Percentiles rank a stretch among this genome's conserved stretches.
Evolutionary conservation across 2,329 filamentous ascomycete species (phyloP).

Genomic region (Didymella glomerata): DNA sequence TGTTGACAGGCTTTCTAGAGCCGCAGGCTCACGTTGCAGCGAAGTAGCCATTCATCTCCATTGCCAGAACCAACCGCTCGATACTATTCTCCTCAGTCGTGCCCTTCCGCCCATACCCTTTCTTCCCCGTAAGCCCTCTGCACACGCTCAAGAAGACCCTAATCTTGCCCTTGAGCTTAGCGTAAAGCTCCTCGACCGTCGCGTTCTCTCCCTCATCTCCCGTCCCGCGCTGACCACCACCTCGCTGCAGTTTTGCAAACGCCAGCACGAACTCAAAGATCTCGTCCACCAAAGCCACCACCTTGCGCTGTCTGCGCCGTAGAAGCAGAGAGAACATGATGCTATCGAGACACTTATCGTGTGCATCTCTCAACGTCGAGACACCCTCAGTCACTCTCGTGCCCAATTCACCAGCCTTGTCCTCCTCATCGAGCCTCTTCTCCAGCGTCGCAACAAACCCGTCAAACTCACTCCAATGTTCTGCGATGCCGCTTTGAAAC

Average conservation of each 20-base stretch:
- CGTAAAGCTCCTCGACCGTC: slow-evolving; percentile 63
- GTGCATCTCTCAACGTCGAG: slow-evolving; percentile 71
- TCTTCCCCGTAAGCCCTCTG: slow-evolving; percentile 70
- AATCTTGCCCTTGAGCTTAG: slow-evolving; percentile 73
- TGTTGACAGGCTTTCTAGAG: no score
- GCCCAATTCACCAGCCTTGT: slow-evolving; percentile 57
- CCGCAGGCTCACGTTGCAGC: slow-evolving; percentile 12
- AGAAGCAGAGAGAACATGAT: slow-evolving; percentile 79
- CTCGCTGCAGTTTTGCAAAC: slow-evolving; percentile 60
- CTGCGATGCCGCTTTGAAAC: slow-evolving; percentile 77
- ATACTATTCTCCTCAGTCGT: slow-evolving; percentile 66
- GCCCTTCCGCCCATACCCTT: slow-evolving; percentile 51
- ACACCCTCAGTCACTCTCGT: slow-evolving; percentile 65
- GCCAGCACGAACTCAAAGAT: slow-evolving; percentile 76
- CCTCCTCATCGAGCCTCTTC: slow-evolving; percentile 59
- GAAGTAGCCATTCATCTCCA: slow-evolving; percentile 78
- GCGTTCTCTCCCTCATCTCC: background rate
- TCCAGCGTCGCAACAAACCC: slow-evolving; percentile 71
- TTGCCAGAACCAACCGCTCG: slow-evolving; percentile 70
- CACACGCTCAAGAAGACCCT: slow-evolving; percentile 78
- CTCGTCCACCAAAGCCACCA: slow-evolving; percentile 76
- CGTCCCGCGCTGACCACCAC: background rate
- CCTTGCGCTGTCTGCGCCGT: slow-evolving; percentile 75
- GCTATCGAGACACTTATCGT: slow-evolving; percentile 76
- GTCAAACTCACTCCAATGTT: slow-evolving; percentile 77